Base-by-base conservation (phyloP, 2,329 filamentous ascomycete species). In the Beauveria rudraprayagi region DNA sequence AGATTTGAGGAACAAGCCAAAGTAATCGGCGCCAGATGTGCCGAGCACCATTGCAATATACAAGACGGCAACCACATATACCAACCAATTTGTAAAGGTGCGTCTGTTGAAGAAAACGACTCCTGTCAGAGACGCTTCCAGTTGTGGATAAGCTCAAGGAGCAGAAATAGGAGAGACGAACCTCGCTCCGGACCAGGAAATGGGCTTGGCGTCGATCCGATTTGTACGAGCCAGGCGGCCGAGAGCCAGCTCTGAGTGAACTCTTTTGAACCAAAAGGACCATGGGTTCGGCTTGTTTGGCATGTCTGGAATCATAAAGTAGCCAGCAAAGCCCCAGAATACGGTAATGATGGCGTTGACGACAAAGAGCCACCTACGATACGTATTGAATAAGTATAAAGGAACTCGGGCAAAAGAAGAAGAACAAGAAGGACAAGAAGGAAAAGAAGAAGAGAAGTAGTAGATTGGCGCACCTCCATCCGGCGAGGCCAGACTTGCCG, bases 361-460 rank as follows among this genome's bases (percentile, higher is more conserved):
- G 54, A 79, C 72, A 63, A 80, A 79, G 5, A 79, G 70, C 76
- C 76, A 68, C n/a, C 65, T 66, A n/a, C 16, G 7, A 63, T 66
- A n/a, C 16, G 7, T 8, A 17, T 9, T 9, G 34, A 11, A 11
- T 37, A 14, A 41, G 34, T 58, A 19, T 52, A 26, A 17, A 37
- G 22, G 0, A 14, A 9, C 6, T 7, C n/a, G 17, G 3, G 3
- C 10, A 19, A 19, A 11, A 8, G 28, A n/a, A 19, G 17, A 11
- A 30, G 26, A 9, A 28, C 7, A 28, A 28, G 26, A 26, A 26
- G 26, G 8, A 5, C 19, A 34, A 19, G 16, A 5, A 11, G 17
- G 10, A 52, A 1, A 28, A 28, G 26, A 8, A 28, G 26, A 24
- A 79, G 4, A 34, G 1, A 11, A 34, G 11, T 11, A 34, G 34